Evolutionary conservation across 129 eudicot species (phyloP).

Genomic region (Lonicera japonica): DNA sequence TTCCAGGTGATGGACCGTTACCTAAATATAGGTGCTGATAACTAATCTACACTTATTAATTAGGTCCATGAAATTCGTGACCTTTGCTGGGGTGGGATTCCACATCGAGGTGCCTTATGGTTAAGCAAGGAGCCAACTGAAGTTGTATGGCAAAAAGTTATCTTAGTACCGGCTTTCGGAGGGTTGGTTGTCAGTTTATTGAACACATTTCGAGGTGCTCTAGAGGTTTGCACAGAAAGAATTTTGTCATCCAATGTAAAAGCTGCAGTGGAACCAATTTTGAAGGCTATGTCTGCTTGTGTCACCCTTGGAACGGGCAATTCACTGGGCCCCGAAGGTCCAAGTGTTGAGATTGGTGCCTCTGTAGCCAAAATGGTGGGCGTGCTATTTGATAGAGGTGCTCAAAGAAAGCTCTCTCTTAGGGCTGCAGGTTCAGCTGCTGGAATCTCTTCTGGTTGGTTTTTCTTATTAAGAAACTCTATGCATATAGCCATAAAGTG

Average conservation of each 20-base stretch:
- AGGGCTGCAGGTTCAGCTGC: constrained; percentile 98
- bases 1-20: neutral
- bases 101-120: constrained; percentile 79
- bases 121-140: constrained; percentile 60
- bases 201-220: constrained; percentile 42
- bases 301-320: constrained; percentile 93
- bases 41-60: constrained; percentile 6
- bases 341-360: constrained; percentile 93
- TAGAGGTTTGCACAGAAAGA: constrained; percentile 38
- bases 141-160: constrained; percentile 45
- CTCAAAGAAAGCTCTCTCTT: constrained; percentile 59
- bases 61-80: constrained; percentile 94
- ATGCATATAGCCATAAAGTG: neutral
- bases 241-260: constrained; percentile 25
- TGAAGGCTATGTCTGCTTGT: constrained; percentile 75
- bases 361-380: constrained; percentile 74
- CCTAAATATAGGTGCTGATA: constrained; percentile 16
- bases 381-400: constrained; percentile 39
- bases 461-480: too few species aligned
- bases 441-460: constrained; percentile 91
- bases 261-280: constrained; percentile 45
- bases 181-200: constrained; percentile 64
- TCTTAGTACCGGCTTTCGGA: constrained; percentile 75
- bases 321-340: constrained; percentile 97
- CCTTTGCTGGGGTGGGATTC: constrained; percentile 78